Percentiles rank a stretch among this genome's conserved stretches.
Conservation (phyloP, 441 rosid species). For the Pelargonium citronellum region DNA sequence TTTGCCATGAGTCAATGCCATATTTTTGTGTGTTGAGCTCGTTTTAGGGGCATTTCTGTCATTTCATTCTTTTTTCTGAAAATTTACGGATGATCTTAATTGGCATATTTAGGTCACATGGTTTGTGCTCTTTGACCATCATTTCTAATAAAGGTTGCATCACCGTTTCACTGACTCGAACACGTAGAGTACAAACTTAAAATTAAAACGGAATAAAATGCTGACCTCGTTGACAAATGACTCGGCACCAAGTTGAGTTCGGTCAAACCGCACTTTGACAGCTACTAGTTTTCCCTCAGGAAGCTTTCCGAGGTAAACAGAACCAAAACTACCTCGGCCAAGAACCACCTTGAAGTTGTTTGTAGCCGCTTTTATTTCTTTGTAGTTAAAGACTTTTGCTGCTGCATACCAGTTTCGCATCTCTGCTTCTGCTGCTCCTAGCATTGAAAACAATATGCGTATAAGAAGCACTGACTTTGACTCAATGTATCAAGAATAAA, state of each 20-base stretch:
- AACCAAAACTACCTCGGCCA: conserved; percentile 88
- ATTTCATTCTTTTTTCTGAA: too few species aligned
- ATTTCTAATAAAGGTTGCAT: too few species aligned
- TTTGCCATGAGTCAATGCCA: too few species aligned
- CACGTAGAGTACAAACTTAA: too few species aligned
- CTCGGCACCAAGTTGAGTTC: conserved; percentile 82
- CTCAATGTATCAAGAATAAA: background rate
- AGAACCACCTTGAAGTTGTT: conserved; percentile 68
- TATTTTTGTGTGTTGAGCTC: too few species aligned
- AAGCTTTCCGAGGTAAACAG: conserved; percentile 82
- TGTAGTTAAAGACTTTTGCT: conserved; percentile 66
- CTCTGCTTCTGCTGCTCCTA: conserved; percentile 40
- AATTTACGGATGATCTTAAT: too few species aligned
- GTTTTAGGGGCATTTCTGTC: too few species aligned
- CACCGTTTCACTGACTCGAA: too few species aligned
- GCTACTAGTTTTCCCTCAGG: conserved; percentile 70
- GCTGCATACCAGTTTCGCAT: conserved; percentile 83
- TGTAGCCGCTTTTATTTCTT: conserved; percentile 76
- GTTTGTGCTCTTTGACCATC: too few species aligned
- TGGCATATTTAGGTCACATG: too few species aligned
- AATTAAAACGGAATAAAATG: background rate
- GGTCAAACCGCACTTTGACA: conserved; percentile 80
- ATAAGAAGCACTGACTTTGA: conserved; percentile 16
- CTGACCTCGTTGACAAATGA: conserved; percentile 83
- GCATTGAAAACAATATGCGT: conserved; percentile 14